Base-by-base conservation (phyloP, 495 filamentous ascomycete genomes). In the Trichoderma orchidacearum region DNA sequence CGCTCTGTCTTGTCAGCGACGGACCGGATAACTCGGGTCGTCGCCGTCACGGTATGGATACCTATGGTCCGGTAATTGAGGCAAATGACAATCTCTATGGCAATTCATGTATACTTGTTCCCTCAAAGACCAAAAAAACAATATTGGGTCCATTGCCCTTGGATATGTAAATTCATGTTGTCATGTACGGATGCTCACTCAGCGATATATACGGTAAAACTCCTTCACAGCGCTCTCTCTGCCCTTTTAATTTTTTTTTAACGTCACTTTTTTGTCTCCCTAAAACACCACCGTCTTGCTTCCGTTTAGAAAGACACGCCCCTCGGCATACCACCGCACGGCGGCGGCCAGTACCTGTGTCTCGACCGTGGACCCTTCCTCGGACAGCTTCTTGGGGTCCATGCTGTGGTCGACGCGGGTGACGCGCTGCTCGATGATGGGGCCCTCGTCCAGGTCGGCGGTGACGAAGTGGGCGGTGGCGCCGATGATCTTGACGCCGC, bases 391-490 rank as follows among this genome's bases (percentile, higher is more conserved):
- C 73, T 85, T 85, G 17, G 85, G 75, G 62, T 78, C 82, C 80
- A 86, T 79, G 30, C 70, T 75, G 66, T 89, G 85, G 68, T 81
- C 79, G 9, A 87, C 84, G 2, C 84, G 73, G 6, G 80, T 74
- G 31, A 87, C 80, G 54, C 83, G 81, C 76, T 89, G 85, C 76
- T 87, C 85, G 62, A 89, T 89, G 60, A 89, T 89, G 17, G 85
- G 85, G 4, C 85, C 85, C 68, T 89, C 85, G 61, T 89, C 85
- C 51, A 89, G 68, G 63, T 87, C 84, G 53, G 81, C 83, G 30
- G 85, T 89, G 60, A 87, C 85, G 61, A 87, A 87, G 67, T 89
- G 85, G 41, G 85, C 85, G 30, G 83, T 86, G 55, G 85, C 85
- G 32, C 85, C 85, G 54, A 87, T 85, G 61, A 89, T 86, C 77